Conservation (phyloP, 78 protist genomes). For the Guillardia theta region DNA sequence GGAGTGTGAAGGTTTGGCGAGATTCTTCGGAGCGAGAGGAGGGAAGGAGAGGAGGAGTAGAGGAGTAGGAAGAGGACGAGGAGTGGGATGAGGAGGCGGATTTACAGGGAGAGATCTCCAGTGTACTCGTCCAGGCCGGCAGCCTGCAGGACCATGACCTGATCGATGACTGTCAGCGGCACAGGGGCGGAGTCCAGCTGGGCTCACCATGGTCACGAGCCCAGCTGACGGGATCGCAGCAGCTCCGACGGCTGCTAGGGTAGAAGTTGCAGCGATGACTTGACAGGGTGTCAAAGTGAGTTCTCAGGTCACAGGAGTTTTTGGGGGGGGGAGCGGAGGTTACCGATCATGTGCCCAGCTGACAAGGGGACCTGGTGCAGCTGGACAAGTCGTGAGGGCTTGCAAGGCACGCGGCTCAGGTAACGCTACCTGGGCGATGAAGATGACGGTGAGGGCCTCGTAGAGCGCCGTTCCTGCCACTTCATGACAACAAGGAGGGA, state of each 20-base stretch:
- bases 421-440: not conserved
- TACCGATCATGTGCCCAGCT: not conserved
- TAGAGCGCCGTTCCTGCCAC: not conserved
- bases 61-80: too few species aligned
- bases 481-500: too few species aligned
- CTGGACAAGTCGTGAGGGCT: too few species aligned
- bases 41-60: too few species aligned
- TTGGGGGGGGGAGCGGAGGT: too few species aligned
- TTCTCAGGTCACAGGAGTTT: too few species aligned
- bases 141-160: not conserved
- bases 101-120: not conserved
- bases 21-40: too few species aligned
- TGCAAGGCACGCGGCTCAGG: too few species aligned
- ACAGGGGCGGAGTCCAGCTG: not conserved
- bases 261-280: not conserved
- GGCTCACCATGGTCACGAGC: not conserved
- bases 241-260: not conserved
- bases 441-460: conserved; percentile 15
- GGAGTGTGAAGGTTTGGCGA: too few species aligned
- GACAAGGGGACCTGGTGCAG: not conserved
- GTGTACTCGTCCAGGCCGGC: not conserved
- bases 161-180: not conserved
- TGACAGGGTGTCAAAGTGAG: too few species aligned
- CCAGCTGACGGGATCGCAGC: not conserved
- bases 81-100: too few species aligned